Evolutionary conservation across 345 rosid species (phyloP), one percentile per base, ranked within the genome.

Genomic region (Lenwebbia sp.): DNA sequence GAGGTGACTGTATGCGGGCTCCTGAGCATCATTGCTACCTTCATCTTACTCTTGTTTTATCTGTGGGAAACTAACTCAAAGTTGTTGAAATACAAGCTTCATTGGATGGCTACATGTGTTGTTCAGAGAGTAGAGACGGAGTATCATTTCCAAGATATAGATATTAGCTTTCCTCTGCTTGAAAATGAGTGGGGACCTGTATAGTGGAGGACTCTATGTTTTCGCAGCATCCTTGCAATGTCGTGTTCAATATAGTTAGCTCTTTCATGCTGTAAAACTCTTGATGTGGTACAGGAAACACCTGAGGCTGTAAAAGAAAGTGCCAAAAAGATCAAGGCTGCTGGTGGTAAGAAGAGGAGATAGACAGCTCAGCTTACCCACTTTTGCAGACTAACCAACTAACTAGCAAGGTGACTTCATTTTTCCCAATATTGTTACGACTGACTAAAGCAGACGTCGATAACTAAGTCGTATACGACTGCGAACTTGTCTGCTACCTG

Each of bases 311-410:
- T 57, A 70, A 85, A 85, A 78, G 87, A 41, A 53, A 44, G 51
- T 55, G 83, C 83, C 82, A 85, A 85, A 78, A 85, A 85, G 83
- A 53, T 40, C 13, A 85, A 75, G n/a, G 51, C 65, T 54, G 84
- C 21, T 5, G 53, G 87, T 76, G 87, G 87, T 82, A 85, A 78
- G 87, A 85, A 85, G 84, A 85, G 44, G 83, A 85, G 78, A 85
- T 85, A 85, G 83, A 12, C 52, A n/a, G 54, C 55, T 56, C 41
- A 17, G 25, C 81, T 52, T 25, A 54, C 30, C 28, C 37, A 21
- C n/a, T 81, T 12, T 33, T 8, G 33, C 40, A 10, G 82, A 11
- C 50, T 85, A 26, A 33, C 55, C 44, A 9, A 26, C 82, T 14
- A 44, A 58, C 10, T 49, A 40, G 19, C 82, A 8, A n/a, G 86